phyloP scores from a whole-genome alignment of 768 basidiomycete species.

The Floccularia luteovirens region DNA sequence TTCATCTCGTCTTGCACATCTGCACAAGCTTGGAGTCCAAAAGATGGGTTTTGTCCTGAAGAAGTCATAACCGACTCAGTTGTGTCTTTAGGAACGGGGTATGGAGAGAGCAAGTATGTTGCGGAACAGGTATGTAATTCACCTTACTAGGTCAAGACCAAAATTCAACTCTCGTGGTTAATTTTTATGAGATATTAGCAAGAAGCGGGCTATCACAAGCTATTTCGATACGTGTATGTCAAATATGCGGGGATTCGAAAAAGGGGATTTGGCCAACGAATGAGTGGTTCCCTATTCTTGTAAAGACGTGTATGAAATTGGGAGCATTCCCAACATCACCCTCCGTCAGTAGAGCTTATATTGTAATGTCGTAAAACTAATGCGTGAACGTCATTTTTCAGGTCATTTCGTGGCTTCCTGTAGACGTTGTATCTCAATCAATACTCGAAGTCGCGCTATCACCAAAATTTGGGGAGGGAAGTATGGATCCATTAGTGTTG shows the following conservation, averaged over 20 bases:
- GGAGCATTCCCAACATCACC: neutral
- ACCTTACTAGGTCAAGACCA: neutral
- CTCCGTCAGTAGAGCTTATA: neutral
- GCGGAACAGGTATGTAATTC: constrained; percentile 9
- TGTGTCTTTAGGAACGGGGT: constrained; percentile 8
- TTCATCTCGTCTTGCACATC: constrained; percentile 22
- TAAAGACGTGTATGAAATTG: neutral
- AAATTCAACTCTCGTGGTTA: neutral
- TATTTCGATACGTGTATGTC: neutral
- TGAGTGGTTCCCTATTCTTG: neutral
- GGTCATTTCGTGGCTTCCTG: neutral
- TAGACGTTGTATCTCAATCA: no score
- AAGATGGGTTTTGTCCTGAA: constrained; percentile 14
- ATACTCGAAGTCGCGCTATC: no score
- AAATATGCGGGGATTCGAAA: neutral
- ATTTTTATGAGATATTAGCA: neutral
- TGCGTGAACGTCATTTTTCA: neutral
- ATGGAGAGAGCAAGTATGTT: constrained; percentile 14
- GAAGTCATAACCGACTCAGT: constrained; percentile 8
- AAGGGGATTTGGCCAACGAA: neutral
- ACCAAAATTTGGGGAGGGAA: no score
- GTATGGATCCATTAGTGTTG: no score
- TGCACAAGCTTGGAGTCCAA: constrained; percentile 17
- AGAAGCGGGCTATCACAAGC: neutral
- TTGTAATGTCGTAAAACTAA: neutral